These are phyloP conservation scores for Sarocladium oryzae DNA, from an alignment of 2,329 filamentous ascomycete species.

Conservation along the genomic window DNA sequence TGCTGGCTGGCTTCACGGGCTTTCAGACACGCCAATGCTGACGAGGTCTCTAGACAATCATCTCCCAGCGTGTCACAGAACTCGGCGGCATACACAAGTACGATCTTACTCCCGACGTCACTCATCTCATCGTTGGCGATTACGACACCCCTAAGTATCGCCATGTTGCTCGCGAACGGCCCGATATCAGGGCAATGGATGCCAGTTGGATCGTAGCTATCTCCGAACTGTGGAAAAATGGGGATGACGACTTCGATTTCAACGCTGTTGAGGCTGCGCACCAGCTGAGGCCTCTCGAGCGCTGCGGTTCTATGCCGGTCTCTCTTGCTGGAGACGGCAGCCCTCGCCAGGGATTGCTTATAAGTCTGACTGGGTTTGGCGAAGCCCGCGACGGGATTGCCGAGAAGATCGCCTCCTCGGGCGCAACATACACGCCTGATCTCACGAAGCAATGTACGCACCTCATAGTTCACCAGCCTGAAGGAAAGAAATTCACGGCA, in stretches of 20 bases:
- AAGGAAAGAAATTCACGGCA: slow-evolving; percentile 84
- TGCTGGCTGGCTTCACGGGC: slow-evolving; percentile 9
- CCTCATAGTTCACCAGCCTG: slow-evolving; percentile 70
- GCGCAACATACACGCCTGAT: slow-evolving; percentile 81
- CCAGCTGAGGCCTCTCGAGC: slow-evolving; percentile 57
- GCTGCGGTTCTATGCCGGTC: slow-evolving; percentile 31
- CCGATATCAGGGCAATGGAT: slow-evolving; percentile 77
- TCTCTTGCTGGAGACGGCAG: slow-evolving; percentile 15
- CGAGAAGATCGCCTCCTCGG: slow-evolving; percentile 59
- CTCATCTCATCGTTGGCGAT: slow-evolving; percentile 86
- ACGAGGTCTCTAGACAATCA: slow-evolving; percentile 35
- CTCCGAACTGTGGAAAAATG: slow-evolving; percentile 67
- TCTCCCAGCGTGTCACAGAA: slow-evolving; percentile 60
- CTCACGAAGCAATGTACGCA: slow-evolving; percentile 83
- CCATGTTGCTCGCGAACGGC: slow-evolving; percentile 84
- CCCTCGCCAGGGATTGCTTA: slow-evolving; percentile 31
- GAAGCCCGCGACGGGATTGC: slow-evolving; percentile 65
- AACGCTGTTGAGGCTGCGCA: slow-evolving; percentile 60
- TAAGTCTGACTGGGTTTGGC: slow-evolving; percentile 53
- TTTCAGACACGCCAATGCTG: not conserved
- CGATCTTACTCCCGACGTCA: slow-evolving; percentile 92
- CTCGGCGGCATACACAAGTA: slow-evolving; percentile 85
- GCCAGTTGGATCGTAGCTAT: slow-evolving; percentile 82
- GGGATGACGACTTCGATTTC: slow-evolving; percentile 70
- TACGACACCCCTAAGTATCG: slow-evolving; percentile 90